Evolutionary conservation across 345 rosid species (phyloP), one percentile per base, ranked within the genome.

Genomic region (Eucalyptus curtisii): DNA sequence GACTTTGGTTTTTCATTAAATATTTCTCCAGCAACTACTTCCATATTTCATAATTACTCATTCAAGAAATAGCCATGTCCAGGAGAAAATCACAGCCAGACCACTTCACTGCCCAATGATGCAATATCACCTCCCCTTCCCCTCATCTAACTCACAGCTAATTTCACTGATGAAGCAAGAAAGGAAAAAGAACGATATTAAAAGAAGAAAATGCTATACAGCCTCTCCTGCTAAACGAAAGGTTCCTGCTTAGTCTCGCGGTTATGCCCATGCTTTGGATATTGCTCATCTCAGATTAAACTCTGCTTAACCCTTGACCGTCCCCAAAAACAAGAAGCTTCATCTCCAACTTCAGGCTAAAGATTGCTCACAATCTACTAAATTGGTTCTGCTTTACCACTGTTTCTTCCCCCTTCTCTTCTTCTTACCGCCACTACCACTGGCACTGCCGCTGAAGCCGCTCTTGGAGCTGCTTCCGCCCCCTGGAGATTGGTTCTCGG

Each of bases 391-490:
- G 40, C 49, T 94, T 94, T 93, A 96, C 96, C 97, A 93, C 90
- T 95, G 96, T 91, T 94, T 98, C 94, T 95, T 95, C 55, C 98
- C 98, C 86, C 92, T 97, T 87, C 95, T 95, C 97, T 94, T 96
- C 88, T 92, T 96, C 95, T 93, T 95, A 59, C 66, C 84, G 44
- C 95, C 88, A 49, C 93, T 68, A 45, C 89, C 57, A 37, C 91
- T 89, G 10, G 92, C 88, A 47, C 93, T 89, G 66, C 93, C 20
- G 10, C 87, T 86, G 40, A 89, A 87, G 11, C 91, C 71, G 84
- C 92, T 91, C 91, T 93, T 91, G 42, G 93, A 89, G 87, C 92
- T 90, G 76, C 87, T 90, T 49, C 92, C 93, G 7, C 93, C 89
- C 86, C 91, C 93, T 76, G 93, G 53, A 52, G 94, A 89, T 66